Evolutionary conservation across 179 eudicot genomes (phyloP).

Genomic region (Beta macrorhiza): DNA sequence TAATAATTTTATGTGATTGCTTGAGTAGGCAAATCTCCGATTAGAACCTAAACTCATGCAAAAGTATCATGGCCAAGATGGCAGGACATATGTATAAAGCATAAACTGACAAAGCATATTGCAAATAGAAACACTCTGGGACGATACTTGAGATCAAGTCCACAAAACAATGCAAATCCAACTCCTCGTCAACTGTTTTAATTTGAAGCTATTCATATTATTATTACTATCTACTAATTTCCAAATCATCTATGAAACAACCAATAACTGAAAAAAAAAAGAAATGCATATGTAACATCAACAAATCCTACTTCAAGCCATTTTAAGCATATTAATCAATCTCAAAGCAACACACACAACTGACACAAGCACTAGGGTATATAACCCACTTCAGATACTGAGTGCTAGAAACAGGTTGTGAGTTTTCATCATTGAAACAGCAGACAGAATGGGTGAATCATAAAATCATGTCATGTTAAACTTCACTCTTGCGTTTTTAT

Average conservation of each 20-base stretch:
- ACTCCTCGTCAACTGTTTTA: background rate
- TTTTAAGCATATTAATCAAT: background rate
- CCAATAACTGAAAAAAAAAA: background rate
- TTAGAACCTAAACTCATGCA: background rate
- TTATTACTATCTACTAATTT: background rate
- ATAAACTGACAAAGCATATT: background rate
- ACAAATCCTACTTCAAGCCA: background rate
- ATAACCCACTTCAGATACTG: background rate
- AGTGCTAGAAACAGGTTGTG: too few relatives aligned
- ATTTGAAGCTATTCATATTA: background rate
- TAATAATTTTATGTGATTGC: background rate
- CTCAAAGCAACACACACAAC: background rate
- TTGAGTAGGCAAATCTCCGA: conserved; percentile 6
- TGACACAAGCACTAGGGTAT: background rate
- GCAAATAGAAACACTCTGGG: background rate
- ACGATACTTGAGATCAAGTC: background rate
- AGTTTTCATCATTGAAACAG: background rate
- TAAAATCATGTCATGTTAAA: background rate
- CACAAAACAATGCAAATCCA: background rate
- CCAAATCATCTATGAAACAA: background rate
- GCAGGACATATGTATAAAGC: background rate
- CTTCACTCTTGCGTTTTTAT: background rate
- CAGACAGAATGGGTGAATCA: background rate
- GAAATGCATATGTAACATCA: background rate
- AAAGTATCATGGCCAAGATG: background rate